A percentile compares a stretch with the other conserved stretches of the same genome.
Evolutionary conservation across 345 rosid genomes (phyloP).

Genomic region (Aquilaria malaccensis): DNA sequence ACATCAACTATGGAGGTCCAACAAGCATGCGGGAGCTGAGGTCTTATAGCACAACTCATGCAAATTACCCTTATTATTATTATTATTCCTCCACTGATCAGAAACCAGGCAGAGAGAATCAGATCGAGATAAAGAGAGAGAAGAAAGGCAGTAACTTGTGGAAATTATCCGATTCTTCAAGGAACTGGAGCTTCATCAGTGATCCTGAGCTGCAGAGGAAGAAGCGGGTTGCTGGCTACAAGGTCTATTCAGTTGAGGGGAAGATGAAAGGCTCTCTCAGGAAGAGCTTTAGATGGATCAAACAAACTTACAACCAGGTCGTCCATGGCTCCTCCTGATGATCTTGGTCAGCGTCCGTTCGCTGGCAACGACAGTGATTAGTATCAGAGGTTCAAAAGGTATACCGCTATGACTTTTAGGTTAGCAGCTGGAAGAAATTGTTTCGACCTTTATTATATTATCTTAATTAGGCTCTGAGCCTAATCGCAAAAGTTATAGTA

Average conservation of each 20-base stretch:
- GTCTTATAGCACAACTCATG: slow-evolving; percentile 41
- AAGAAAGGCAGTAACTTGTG: slow-evolving; percentile 17
- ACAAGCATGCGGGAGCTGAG: slow-evolving; percentile 55
- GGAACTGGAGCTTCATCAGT: slow-evolving; percentile 61
- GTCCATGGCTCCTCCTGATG: slow-evolving; percentile 56
- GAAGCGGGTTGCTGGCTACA: slow-evolving; percentile 83
- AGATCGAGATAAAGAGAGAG: slow-evolving; percentile 40
- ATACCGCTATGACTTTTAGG: too few relatives aligned
- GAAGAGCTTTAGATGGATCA: slow-evolving; percentile 91
- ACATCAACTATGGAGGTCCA: slow-evolving; percentile 32
- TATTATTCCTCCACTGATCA: neutral
- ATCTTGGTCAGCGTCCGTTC: too few relatives aligned
- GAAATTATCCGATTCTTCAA: slow-evolving; percentile 23
- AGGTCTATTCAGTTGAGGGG: slow-evolving; percentile 73
- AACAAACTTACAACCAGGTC: slow-evolving; percentile 54
- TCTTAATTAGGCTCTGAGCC: too few relatives aligned
- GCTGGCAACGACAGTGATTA: too few relatives aligned
- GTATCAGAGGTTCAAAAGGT: too few relatives aligned
- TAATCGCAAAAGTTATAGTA: too few relatives aligned
- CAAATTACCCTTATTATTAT: slow-evolving; percentile 1
- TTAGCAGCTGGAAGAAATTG: too few relatives aligned
- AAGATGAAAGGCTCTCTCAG: slow-evolving; percentile 83
- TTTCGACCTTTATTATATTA: too few relatives aligned
- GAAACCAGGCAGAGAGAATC: slow-evolving; percentile 30
- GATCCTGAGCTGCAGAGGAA: slow-evolving; percentile 93